phyloP scores from a whole-genome alignment of 306 rosid species.

The Trifolium subterraneum region DNA sequence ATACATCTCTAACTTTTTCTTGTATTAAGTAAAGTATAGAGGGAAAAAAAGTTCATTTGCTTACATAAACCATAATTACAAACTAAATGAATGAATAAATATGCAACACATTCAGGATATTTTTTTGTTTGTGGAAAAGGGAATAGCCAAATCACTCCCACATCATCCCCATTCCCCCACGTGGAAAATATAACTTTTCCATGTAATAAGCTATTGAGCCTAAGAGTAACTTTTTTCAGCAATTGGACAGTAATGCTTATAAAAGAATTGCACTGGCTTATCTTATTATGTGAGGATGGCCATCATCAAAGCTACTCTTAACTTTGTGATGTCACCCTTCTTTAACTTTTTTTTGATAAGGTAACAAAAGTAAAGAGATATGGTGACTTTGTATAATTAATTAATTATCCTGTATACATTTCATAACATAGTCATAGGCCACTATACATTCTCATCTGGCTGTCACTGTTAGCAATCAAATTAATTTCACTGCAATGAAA shows the following conservation, averaged over 20 bases:
- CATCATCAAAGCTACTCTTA: not conserved
- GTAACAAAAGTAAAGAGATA: not conserved
- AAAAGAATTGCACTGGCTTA: not conserved
- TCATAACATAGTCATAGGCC: not conserved
- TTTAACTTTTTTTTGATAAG: constrained; percentile 14
- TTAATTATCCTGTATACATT: not conserved
- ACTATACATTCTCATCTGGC: constrained; percentile 1
- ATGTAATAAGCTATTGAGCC: not conserved
- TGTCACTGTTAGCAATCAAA: not conserved
- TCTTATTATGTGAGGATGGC: no score
- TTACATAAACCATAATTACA: not conserved
- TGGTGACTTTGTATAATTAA: not conserved
- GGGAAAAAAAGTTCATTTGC: constrained; percentile 17
- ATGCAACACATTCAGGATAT: no score
- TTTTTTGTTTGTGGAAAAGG: constrained; percentile 10
- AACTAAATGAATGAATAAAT: no score
- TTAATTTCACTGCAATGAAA: not conserved
- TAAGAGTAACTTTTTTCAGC: not conserved
- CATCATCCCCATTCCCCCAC: constrained; percentile 44
- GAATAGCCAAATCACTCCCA: constrained; percentile 33
- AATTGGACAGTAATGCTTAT: not conserved
- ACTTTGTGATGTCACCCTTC: not conserved
- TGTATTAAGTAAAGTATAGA: constrained; percentile 40
- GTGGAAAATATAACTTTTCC: not conserved
- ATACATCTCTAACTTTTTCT: constrained; percentile 39